Evolutionary conservation across 208 protist species (phyloP).

Genomic region (Trypanosoma rangeli): DNA sequence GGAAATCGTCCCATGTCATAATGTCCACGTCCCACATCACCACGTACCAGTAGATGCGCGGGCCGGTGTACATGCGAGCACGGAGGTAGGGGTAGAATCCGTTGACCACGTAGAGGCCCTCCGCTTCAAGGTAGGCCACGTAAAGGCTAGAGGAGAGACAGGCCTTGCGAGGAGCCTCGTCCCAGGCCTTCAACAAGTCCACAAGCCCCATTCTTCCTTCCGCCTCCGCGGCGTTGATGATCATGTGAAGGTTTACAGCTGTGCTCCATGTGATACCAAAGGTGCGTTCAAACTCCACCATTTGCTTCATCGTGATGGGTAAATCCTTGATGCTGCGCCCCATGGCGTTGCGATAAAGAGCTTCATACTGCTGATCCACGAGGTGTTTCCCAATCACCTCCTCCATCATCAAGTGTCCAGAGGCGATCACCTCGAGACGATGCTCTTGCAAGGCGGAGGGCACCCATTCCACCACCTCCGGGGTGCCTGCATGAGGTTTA

Average conservation of each 20-base stretch:
- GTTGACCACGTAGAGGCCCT: constrained; percentile 86
- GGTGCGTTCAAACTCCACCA: constrained; percentile 41
- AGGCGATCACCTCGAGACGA: constrained; percentile 43
- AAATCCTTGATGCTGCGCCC: constrained; percentile 44
- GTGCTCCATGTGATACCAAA: constrained; percentile 70
- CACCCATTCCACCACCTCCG: constrained; percentile 40
- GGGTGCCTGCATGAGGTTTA: constrained; percentile 62
- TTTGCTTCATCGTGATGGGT: constrained; percentile 47
- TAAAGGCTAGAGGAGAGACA: constrained; percentile 68
- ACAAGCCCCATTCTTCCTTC: constrained; percentile 47
- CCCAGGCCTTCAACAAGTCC: constrained; percentile 44
- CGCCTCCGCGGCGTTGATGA: constrained; percentile 70
- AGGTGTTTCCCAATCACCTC: constrained; percentile 47
- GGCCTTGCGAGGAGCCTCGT: constrained; percentile 45
- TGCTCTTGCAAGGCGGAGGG: constrained; percentile 43
- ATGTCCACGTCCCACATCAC: constrained; percentile 56
- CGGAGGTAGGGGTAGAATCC: constrained; percentile 69
- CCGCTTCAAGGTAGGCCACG: constrained; percentile 53
- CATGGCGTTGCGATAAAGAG: constrained; percentile 75
- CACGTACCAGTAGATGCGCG: constrained; percentile 59
- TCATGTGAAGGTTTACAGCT: constrained; percentile 60
- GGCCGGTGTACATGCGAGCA: constrained; percentile 48
- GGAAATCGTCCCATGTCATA: constrained; percentile 65
- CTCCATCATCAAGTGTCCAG: constrained; percentile 43
- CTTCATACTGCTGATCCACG: constrained; percentile 52